Base-by-base conservation (phyloP, 202 grass and related monocot genomes). In the Saccharum hybrid region DNA sequence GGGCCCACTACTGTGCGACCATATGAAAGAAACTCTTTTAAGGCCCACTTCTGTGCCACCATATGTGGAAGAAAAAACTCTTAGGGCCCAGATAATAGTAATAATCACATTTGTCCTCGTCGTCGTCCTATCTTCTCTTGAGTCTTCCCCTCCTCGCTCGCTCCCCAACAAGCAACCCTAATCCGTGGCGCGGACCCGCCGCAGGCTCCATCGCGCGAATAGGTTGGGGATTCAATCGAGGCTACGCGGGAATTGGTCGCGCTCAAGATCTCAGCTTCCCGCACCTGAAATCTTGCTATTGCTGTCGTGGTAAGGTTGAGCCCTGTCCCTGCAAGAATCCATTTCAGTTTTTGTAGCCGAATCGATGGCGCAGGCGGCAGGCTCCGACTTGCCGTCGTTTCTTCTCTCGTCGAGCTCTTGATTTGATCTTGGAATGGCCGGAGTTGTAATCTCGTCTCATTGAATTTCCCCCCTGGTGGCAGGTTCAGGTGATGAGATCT, bases 401-500 rank as follows among this genome's bases (percentile, higher is more conserved):
- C 5, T 40, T 60, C 39, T 36, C 21, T 10, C n/a, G 2, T 15
- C 6, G 23, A 45, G 34, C 54, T 56, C 0, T 79, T 61, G 21
- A 59, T 78, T 88, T 78, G 45, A 38, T 66, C 33, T 38, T 72
- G 21, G 12, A n/a, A 41, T n/a, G 34, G 51, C 40, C 18, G 12
- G 66, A 42, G 37, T 31, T 62, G 30, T 3, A 6, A 52, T 59
- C 16, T 59, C 48, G 13, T 80, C 78, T 80, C 31, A 68, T 56
- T 12, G 26, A 22, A 1, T 61, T 14, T 1, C 8, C 51, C 61
- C 18, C 31, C 1, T 7, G 12, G 45, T 82, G 71, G 69, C 28
- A 75, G 84, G 66, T 82, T 40, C 79, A 76, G 83, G 76, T 84
- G 85, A 90, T 90, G 88, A 87, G 76, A 87, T 87, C 85, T 87